phyloP scores from a whole-genome alignment of 495 filamentous ascomycete genomes.

The Pseudomonodictys pantanalensis region DNA sequence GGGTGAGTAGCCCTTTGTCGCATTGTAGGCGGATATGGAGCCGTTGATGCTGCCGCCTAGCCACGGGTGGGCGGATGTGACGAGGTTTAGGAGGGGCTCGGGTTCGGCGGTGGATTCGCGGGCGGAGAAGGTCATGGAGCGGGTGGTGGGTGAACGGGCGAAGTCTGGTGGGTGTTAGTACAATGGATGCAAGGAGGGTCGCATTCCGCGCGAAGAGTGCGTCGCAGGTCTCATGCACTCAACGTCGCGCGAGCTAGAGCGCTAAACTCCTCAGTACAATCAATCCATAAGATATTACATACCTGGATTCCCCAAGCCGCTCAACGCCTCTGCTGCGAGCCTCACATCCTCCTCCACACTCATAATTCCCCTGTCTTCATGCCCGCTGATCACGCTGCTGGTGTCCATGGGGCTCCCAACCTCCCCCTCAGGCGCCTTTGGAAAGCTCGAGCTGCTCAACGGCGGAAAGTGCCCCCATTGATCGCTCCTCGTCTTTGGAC shows the following conservation, averaged over 20 bases:
- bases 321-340: slow-evolving; percentile 80
- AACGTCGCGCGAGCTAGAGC: neutral
- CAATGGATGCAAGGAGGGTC: neutral
- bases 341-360: slow-evolving; percentile 68
- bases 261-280: slow-evolving; percentile 1
- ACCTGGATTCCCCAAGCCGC: slow-evolving; percentile 77
- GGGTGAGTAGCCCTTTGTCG: slow-evolving; percentile 82
- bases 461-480: slow-evolving; percentile 16
- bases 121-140: slow-evolving; percentile 41
- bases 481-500: slow-evolving; percentile 4
- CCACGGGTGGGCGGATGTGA: slow-evolving; percentile 76
- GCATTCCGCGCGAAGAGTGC: neutral
- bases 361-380: slow-evolving; percentile 18
- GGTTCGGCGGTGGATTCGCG: slow-evolving; percentile 42
- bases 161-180: slow-evolving; percentile 45
- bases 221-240: neutral
- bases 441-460: slow-evolving; percentile 20
- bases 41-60: slow-evolving; percentile 76
- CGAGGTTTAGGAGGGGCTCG: slow-evolving; percentile 74
- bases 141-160: slow-evolving; percentile 51
- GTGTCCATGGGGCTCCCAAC: slow-evolving; percentile 32
- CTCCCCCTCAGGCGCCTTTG: slow-evolving; percentile 17
- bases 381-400: slow-evolving; percentile 29
- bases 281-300: slow-evolving; percentile 6
- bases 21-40: slow-evolving; percentile 75